Percentiles rank a stretch among this genome's conserved stretches.
phyloP scores from a whole-genome alignment of 1,284 basidiomycete genomes.

The Sanguinoderma infundibulare region DNA sequence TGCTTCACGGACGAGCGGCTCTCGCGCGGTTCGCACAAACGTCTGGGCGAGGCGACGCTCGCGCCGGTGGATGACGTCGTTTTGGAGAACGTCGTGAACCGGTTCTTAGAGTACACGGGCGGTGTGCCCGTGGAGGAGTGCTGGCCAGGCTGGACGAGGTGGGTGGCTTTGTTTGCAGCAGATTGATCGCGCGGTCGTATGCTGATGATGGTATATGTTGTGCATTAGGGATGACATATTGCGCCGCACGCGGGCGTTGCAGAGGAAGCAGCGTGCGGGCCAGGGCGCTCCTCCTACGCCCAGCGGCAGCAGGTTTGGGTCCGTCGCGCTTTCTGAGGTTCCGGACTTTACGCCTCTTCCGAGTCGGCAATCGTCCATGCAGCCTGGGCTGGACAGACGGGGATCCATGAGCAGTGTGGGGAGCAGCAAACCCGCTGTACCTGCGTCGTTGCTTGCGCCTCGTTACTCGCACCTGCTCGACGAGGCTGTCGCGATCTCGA shows the following conservation, averaged over 20 bases:
- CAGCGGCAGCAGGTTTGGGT: slow-evolving; percentile 24
- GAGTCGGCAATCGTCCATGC: slow-evolving; percentile 26
- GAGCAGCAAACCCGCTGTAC: slow-evolving; percentile 26
- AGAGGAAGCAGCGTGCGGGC: slow-evolving; percentile 64
- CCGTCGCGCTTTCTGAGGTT: slow-evolving; percentile 39
- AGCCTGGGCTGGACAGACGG: slow-evolving; percentile 11
- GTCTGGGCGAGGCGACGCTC: slow-evolving; percentile 19
- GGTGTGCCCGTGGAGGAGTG: slow-evolving; percentile 18
- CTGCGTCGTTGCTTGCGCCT: slow-evolving; percentile 50
- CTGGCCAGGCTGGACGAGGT: slow-evolving; percentile 54
- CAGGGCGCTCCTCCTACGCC: slow-evolving; percentile 57
- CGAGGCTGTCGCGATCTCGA: slow-evolving; percentile 46
- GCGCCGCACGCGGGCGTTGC: slow-evolving; percentile 57
- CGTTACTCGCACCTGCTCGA: slow-evolving; percentile 62
- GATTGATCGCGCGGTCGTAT: not conserved
- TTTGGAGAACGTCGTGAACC: slow-evolving; percentile 19
- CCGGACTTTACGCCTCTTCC: slow-evolving; percentile 55
- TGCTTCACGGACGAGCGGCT: slow-evolving; percentile 76
- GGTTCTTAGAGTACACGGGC: slow-evolving; percentile 23
- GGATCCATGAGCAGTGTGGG: slow-evolving; percentile 10
- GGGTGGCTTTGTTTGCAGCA: slow-evolving; percentile 23
- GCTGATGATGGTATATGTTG: slow-evolving; percentile 12
- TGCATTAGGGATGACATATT: slow-evolving; percentile 63
- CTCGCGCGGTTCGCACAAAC: slow-evolving; percentile 41
- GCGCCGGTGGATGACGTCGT: slow-evolving; percentile 23